Percentiles rank a stretch among this genome's conserved stretches.
Conservation (phyloP, 2,329 filamentous ascomycete species). For the Ascomycota sp. region DNA sequence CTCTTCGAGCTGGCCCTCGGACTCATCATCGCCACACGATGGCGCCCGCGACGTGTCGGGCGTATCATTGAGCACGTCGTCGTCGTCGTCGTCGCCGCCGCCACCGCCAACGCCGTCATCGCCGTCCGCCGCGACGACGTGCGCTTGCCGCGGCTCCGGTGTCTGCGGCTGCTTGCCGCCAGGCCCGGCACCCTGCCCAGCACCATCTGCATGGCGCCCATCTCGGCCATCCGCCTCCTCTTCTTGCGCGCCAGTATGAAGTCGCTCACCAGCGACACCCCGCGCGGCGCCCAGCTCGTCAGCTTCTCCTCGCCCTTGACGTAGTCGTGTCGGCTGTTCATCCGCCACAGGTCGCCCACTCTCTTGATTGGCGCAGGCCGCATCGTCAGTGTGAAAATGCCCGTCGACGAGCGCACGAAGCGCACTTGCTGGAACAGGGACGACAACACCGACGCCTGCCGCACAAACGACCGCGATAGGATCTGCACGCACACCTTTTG, state of each 20-base stretch:
- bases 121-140: too few species aligned
- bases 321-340: constrained; percentile 88
- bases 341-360: constrained; percentile 83
- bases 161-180: constrained; percentile 17
- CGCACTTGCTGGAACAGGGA: constrained; percentile 69
- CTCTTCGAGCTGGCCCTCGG: constrained; percentile 6
- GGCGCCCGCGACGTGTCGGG: constrained; percentile 29
- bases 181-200: constrained; percentile 38
- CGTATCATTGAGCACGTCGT: constrained; percentile 36
- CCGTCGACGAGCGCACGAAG: constrained; percentile 70
- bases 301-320: constrained; percentile 88
- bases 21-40: constrained; percentile 11
- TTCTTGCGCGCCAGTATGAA: constrained; percentile 59
- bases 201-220: constrained; percentile 52
- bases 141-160: too few species aligned
- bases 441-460: constrained; percentile 72
- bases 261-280: constrained; percentile 79
- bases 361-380: constrained; percentile 79
- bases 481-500: constrained; percentile 70
- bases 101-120: background rate
- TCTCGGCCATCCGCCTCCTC: constrained; percentile 53
- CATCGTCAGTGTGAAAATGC: constrained; percentile 71
- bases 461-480: constrained; percentile 61
- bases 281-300: constrained; percentile 67
- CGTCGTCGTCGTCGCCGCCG: constrained; percentile 22